Evolutionary conservation across 805 yeast species (phyloP).

Genomic region (Nakazawaea wyomingensis): DNA sequence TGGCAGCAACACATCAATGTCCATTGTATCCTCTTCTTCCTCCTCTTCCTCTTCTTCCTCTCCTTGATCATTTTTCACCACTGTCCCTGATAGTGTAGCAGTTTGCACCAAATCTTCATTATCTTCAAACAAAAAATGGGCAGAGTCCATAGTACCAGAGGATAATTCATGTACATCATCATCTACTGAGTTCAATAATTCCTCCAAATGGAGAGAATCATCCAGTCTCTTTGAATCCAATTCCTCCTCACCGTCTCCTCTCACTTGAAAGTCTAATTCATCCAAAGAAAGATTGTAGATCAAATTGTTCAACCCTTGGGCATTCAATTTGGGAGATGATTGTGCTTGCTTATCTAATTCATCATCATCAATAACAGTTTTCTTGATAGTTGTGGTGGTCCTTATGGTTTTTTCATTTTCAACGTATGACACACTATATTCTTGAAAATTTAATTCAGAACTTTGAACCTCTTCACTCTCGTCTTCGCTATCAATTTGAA

Average conservation of each 20-base stretch:
- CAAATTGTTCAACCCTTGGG: constrained; percentile 26
- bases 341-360: constrained; percentile 10
- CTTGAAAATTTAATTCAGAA: constrained; percentile 11
- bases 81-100: background rate
- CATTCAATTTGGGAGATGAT: constrained; percentile 10
- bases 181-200: constrained; percentile 3
- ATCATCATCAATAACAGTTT: constrained; percentile 12
- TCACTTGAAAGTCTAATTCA: constrained; percentile 31
- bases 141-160: background rate
- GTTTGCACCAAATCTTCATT: background rate
- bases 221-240: constrained; percentile 11
- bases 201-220: constrained; percentile 6
- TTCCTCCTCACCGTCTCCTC: constrained; percentile 19
- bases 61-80: background rate
- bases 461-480: background rate
- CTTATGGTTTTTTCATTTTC: constrained; percentile 1
- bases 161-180: constrained; percentile 1
- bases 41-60: constrained; percentile 3
- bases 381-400: background rate
- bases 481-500: constrained; percentile 1
- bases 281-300: constrained; percentile 27
- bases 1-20: constrained; percentile 7
- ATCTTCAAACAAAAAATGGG: background rate
- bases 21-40: constrained; percentile 9
- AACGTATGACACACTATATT: constrained; percentile 10